Evolutionary conservation across 768 basidiomycete species (phyloP).

Genomic region (Xerocomellus amylosporus): DNA sequence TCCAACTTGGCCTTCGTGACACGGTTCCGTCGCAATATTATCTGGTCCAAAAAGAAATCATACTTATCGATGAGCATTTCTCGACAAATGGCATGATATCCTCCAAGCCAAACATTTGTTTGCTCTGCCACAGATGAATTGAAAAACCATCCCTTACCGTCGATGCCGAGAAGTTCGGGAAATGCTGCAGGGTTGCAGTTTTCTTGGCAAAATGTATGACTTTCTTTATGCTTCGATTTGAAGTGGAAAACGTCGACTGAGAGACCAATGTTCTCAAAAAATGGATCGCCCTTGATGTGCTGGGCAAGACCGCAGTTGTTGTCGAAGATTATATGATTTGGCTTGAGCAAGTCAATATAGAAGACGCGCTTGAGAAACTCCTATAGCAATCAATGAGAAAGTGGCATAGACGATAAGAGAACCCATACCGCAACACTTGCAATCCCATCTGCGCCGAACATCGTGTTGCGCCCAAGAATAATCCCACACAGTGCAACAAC

Average conservation of each 20-base stretch:
- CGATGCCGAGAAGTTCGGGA: constrained; percentile 26
- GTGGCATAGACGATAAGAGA: no score
- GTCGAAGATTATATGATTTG: no score
- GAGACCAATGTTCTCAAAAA: constrained; percentile 16
- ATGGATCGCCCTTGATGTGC: no score
- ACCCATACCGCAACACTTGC: no score
- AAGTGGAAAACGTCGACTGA: constrained; percentile 40
- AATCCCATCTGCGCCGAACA: no score
- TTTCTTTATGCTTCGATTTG: constrained; percentile 34
- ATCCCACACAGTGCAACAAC: no score
- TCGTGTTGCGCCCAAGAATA: no score
- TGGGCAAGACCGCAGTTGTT: no score
- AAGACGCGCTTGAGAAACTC: no score
- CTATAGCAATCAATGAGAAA: no score
- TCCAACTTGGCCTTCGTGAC: neutral
- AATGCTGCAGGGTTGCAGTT: constrained; percentile 31
- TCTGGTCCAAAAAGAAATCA: no score
- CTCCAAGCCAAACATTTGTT: constrained; percentile 40
- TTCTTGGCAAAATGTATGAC: constrained; percentile 22
- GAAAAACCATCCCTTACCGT: constrained; percentile 32
- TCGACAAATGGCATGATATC: constrained; percentile 29
- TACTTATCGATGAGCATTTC: constrained; percentile 35
- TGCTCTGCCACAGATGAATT: constrained; percentile 37
- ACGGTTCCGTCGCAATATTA: constrained; percentile 16
- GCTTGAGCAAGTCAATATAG: neutral